A percentile compares a stretch with the other conserved stretches of the same genome.
These are phyloP conservation scores for Orychophragmus violaceus DNA, from an alignment of 345 rosid genomes.

Conservation along the genomic window DNA sequence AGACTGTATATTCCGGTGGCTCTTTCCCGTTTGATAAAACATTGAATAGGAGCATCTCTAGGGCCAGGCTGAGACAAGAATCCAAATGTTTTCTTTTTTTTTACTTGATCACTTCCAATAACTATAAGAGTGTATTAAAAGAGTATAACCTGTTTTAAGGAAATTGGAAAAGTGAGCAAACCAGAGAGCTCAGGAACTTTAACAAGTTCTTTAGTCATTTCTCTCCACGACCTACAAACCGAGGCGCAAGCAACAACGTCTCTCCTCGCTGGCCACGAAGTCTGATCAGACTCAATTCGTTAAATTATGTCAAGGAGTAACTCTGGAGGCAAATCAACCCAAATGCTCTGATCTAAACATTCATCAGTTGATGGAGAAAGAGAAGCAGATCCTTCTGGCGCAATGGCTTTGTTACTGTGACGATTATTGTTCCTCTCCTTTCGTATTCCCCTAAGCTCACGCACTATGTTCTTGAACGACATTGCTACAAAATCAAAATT, in stretches of 20 bases:
- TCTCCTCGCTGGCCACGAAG: conserved; percentile 71
- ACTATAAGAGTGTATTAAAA: not conserved
- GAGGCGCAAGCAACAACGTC: conserved; percentile 85
- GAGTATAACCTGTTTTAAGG: conserved; percentile 66
- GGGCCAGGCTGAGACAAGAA: conserved; percentile 68
- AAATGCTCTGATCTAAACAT: conserved; percentile 36
- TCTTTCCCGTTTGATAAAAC: conserved; percentile 80
- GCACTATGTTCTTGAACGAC: conserved; percentile 52
- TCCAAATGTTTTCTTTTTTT: not conserved
- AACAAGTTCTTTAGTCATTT: conserved; percentile 55
- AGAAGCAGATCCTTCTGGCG: conserved; percentile 47
- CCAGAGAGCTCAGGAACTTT: conserved; percentile 66
- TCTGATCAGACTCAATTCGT: conserved; percentile 50
- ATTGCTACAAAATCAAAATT: conserved; percentile 24
- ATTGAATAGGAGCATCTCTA: conserved; percentile 73
- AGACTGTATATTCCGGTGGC: conserved; percentile 57
- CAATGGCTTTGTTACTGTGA: conserved; percentile 53
- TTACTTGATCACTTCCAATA: not conserved
- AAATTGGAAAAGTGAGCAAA: conserved; percentile 68
- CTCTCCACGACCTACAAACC: conserved; percentile 82
- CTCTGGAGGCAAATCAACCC: conserved; percentile 87
- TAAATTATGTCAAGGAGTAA: conserved; percentile 63
- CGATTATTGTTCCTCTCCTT: conserved; percentile 24
- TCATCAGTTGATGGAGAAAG: not conserved
- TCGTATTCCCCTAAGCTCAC: conserved; percentile 43